A percentile compares a stretch with the other conserved stretches of the same genome.
Conservation (phyloP, 768 basidiomycete genomes). For the Pleurotus cornucopiae region DNA sequence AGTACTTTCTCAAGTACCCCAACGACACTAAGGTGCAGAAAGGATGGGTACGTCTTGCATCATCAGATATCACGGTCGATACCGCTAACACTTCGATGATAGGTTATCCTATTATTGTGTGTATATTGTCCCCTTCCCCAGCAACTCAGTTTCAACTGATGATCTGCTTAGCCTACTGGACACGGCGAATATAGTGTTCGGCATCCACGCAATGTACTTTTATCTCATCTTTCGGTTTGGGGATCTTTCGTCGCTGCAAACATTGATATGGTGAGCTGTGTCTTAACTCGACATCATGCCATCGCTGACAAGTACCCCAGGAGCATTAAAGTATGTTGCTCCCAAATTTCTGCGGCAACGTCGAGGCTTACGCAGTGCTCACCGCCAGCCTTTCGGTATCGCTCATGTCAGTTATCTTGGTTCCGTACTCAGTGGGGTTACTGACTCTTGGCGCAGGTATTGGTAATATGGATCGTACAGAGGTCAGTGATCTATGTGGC, state of each 20-base stretch:
- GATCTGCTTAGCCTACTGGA: background rate
- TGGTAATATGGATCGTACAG: slow-evolving; percentile 6
- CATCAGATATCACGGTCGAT: background rate
- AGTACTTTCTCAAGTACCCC: slow-evolving; percentile 5
- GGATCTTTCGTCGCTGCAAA: background rate
- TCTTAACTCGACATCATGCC: background rate
- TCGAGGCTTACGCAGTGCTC: no score
- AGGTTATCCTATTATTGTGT: slow-evolving; percentile 3
- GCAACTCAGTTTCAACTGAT: background rate
- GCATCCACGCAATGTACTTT: slow-evolving; percentile 6
- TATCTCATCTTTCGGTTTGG: slow-evolving; percentile 4
- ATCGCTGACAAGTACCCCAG: background rate
- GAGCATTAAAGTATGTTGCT: slow-evolving; percentile 2
- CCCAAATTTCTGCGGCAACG: background rate
- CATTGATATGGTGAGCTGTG: background rate
- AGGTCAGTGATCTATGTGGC: background rate
- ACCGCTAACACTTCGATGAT: background rate
- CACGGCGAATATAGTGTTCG: background rate
- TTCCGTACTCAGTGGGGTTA: background rate
- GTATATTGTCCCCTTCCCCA: background rate
- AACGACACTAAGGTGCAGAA: background rate
- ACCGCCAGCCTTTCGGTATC: background rate
- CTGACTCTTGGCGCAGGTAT: background rate
- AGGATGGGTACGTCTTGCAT: background rate
- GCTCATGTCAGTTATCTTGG: slow-evolving; percentile 3